phyloP scores from a whole-genome alignment of 345 rosid genomes.

The Eucalyptus shirleyi region DNA sequence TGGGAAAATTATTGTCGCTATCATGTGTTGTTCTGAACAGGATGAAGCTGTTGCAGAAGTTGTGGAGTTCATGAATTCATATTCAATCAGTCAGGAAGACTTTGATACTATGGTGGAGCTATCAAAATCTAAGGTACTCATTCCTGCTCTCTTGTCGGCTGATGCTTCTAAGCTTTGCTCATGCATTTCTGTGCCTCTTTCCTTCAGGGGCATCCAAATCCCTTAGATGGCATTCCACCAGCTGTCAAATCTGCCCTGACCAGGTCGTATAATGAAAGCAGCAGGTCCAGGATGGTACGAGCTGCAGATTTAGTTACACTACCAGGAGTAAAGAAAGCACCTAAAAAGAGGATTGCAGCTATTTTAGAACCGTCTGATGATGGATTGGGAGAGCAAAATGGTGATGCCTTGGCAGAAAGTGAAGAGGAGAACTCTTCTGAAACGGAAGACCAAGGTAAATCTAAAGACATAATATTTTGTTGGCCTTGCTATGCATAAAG shows the following conservation, averaged over 20 bases:
- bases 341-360: conserved; percentile 73
- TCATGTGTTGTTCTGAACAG: conserved; percentile 12
- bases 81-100: conserved; percentile 91
- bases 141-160: not conserved
- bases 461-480: not conserved
- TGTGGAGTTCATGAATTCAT: conserved; percentile 78
- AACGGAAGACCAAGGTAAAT: conserved; percentile 50
- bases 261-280: conserved; percentile 64
- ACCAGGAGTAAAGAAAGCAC: conserved; percentile 77
- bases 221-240: conserved; percentile 75
- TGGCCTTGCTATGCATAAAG: not conserved
- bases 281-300: conserved; percentile 64
- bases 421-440: conserved; percentile 67
- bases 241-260: conserved; percentile 89
- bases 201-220: conserved; percentile 62
- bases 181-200: not conserved
- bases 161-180: not conserved
- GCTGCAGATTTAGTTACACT: conserved; percentile 80
- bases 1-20: not conserved
- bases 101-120: conserved; percentile 65
- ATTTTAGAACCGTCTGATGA: conserved; percentile 64
- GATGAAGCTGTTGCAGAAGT: conserved; percentile 86
- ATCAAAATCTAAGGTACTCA: conserved; percentile 66
- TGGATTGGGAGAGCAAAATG: conserved; percentile 51
- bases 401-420: conserved; percentile 28